A percentile compares a stretch with the other conserved stretches of the same genome.
These are phyloP conservation scores for Wallacemonas collosoma DNA, from an alignment of 208 protist genomes.

Conservation along the genomic window DNA sequence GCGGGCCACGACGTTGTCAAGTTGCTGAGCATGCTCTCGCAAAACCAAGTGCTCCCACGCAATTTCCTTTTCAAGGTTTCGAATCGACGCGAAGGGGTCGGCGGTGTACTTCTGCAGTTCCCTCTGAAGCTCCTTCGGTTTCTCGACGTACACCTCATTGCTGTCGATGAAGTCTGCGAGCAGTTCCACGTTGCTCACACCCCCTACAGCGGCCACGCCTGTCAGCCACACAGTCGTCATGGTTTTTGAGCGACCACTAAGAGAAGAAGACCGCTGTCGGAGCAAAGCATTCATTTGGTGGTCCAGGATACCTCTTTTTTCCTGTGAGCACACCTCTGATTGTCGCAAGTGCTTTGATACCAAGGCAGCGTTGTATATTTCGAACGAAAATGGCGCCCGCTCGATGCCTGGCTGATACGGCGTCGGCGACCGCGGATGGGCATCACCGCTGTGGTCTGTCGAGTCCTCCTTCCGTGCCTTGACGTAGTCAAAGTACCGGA, in stretches of 20 bases:
- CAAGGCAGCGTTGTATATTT: conserved; percentile 14
- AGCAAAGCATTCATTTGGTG: conserved; percentile 12
- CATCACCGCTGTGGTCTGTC: neutral
- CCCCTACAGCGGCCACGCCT: conserved; percentile 21
- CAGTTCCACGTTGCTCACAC: conserved; percentile 31
- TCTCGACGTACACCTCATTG: conserved; percentile 25
- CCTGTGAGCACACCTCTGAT: neutral
- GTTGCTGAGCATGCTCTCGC: conserved; percentile 31
- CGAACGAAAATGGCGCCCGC: conserved; percentile 15
- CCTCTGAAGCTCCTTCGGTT: conserved; percentile 13
- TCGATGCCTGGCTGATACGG: neutral
- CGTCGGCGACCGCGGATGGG: no score
- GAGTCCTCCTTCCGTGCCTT: neutral
- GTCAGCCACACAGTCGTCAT: conserved; percentile 15
- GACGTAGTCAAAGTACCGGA: conserved; percentile 10
- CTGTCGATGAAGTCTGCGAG: conserved; percentile 32
- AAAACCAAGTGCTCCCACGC: conserved; percentile 23
- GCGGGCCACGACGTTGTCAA: conserved; percentile 24
- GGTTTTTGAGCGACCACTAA: conserved; percentile 5
- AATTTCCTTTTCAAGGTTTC: conserved; percentile 35
- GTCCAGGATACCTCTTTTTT: neutral
- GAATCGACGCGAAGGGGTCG: conserved; percentile 17
- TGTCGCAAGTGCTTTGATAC: conserved; percentile 1
- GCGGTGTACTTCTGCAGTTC: conserved; percentile 1
- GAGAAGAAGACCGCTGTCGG: conserved; percentile 10